Evolutionary conservation across 2,329 filamentous ascomycete species (phyloP).

Genomic region (Diaporthe vaccinii): DNA sequence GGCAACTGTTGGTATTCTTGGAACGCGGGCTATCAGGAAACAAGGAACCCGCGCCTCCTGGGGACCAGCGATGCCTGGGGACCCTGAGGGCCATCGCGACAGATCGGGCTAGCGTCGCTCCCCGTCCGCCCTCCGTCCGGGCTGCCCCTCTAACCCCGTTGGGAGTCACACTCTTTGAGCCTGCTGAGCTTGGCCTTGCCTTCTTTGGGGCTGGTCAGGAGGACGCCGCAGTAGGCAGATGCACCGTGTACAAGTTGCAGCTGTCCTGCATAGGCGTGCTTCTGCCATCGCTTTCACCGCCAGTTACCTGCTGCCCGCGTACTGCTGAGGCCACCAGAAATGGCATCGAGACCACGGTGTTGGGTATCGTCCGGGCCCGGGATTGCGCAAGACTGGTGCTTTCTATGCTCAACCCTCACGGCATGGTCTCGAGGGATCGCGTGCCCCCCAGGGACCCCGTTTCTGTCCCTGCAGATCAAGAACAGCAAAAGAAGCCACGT

Average conservation of each 20-base stretch:
- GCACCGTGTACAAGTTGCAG: conserved; percentile 29
- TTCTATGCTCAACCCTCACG: conserved; percentile 27
- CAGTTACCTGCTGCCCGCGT: conserved; percentile 27
- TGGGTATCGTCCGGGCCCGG: conserved; percentile 2
- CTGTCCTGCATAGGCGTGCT: conserved; percentile 4
- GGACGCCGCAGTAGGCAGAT: conserved; percentile 7
- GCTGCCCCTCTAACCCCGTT: conserved; percentile 26
- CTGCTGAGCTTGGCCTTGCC: conserved; percentile 6
- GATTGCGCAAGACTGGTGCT: conserved; percentile 6
- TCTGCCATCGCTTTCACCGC: conserved; percentile 18
- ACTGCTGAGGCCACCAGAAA: conserved; percentile 23
- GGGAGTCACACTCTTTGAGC: conserved; percentile 29
- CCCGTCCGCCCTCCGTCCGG: not conserved
- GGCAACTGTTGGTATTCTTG: conserved; percentile 35
- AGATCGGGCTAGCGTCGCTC: conserved; percentile 19
- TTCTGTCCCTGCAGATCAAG: conserved; percentile 27
- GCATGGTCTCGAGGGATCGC: conserved; percentile 32
- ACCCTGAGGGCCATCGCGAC: not conserved
- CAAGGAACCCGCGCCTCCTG: conserved; percentile 7
- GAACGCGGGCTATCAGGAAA: conserved; percentile 28
- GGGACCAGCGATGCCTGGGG: not conserved
- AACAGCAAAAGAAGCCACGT: conserved; percentile 36
- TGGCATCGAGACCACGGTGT: conserved; percentile 16
- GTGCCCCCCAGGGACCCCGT: conserved; percentile 15
- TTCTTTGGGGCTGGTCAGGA: conserved; percentile 25